Base-by-base conservation (phyloP, 1,284 basidiomycete species). In the Trametes polyzona region DNA sequence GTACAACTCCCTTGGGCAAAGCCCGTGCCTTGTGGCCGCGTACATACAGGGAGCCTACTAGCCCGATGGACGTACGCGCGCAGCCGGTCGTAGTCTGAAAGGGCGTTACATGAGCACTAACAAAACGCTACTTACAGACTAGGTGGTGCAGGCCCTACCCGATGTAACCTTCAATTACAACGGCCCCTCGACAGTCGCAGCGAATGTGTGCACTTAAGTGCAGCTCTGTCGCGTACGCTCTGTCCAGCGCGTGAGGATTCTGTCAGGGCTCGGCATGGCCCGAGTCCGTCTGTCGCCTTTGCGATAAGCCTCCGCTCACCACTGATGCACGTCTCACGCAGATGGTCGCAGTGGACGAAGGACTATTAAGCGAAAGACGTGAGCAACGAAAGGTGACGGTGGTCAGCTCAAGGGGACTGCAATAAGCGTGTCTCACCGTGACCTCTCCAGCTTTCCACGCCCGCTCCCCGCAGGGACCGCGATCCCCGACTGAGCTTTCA, bases 21-120 rank as follows among this genome's bases (percentile, higher is more conserved):
- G 72, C 44, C 78, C 79, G 7, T 81, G 79, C 64, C 64, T 75
- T 14, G 73, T 81, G 30, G 77, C 78, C 14, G 73, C 76, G 1
- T 72, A 73, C 17, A 70, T 79, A 0, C 55, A 76, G 23, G 71
- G 74, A 12, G 72, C 75, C 7, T 80, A 80, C 61, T 27, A 36
- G 26, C 71, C 67, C 40, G 68, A 67, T 51, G 71, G 72, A 29
- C 55, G 73, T 78, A 54, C 60, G 70, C n/a, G n/a, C n/a, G n/a
- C n/a, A n/a, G n/a, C n/a, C n/a, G n/a, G n/a, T n/a, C n/a, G n/a
- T n/a, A n/a, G n/a, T n/a, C n/a, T n/a, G n/a, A n/a, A n/a, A n/a
- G n/a, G n/a, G n/a, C n/a, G n/a, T n/a, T n/a, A n/a, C n/a, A n/a
- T n/a, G n/a, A n/a, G n/a, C n/a, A n/a, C n/a, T n/a, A 12, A n/a